These are phyloP conservation scores for Myochromella boudieri DNA, from an alignment of 768 basidiomycete genomes.

Conservation along the genomic window DNA sequence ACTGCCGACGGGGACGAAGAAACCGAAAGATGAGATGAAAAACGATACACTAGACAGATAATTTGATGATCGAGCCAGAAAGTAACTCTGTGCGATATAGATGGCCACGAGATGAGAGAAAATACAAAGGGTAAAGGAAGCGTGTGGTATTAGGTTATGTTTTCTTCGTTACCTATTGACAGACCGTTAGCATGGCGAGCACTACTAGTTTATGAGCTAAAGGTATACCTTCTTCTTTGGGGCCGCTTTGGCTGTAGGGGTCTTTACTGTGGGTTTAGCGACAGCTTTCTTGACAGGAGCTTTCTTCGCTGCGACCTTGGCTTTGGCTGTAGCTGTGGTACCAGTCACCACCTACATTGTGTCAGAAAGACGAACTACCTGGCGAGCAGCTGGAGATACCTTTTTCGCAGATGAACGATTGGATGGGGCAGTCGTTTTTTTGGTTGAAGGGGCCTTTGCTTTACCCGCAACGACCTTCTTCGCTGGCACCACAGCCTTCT, in stretches of 20 bases:
- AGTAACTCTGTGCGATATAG: constrained; percentile 6
- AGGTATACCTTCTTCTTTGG: constrained; percentile 35
- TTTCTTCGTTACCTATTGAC: no score
- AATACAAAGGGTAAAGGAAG: constrained; percentile 7
- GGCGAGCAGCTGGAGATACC: constrained; percentile 20
- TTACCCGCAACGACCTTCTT: constrained; percentile 38
- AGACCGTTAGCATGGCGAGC: no score
- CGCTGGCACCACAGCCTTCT: constrained; percentile 18
- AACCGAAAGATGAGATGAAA: constrained; percentile 3
- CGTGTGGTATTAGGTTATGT: no score
- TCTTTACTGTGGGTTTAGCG: constrained; percentile 25
- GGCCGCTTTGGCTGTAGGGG: constrained; percentile 21
- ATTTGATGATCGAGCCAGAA: not conserved
- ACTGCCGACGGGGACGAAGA: constrained; percentile 5
- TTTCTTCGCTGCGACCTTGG: constrained; percentile 42
- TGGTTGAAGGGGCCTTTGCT: constrained; percentile 32
- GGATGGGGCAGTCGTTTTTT: constrained; percentile 36
- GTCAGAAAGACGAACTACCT: not conserved
- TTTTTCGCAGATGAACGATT: constrained; percentile 42
- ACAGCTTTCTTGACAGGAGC: constrained; percentile 30
- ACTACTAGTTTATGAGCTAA: not conserved
- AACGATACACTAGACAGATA: constrained; percentile 11
- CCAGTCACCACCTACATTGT: constrained; percentile 38
- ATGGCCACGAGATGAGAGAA: not conserved
- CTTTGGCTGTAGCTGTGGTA: constrained; percentile 38